A percentile compares a stretch with the other conserved stretches of the same genome.
phyloP scores from a whole-genome alignment of 2,329 filamentous ascomycete species.

The Alternaria panax region DNA sequence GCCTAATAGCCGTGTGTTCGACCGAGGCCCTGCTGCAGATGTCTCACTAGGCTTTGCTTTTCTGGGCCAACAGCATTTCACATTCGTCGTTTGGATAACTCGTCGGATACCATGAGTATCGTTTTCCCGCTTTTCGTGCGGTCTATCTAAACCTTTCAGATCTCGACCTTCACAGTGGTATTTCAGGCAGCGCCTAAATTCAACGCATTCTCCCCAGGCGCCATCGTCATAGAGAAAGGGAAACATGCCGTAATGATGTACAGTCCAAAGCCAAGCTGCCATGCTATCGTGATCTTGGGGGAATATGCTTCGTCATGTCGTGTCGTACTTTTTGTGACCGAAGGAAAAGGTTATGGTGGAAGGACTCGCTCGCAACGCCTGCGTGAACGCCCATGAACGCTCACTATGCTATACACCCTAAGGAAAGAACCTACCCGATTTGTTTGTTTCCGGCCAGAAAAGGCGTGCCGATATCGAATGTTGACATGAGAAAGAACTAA shows the following conservation, averaged over 20 bases:
- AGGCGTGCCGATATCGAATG: conserved; percentile 15
- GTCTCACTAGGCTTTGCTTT: not conserved
- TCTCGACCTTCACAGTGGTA: not conserved
- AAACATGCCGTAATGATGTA: conserved; percentile 29
- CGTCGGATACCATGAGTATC: conserved; percentile 7
- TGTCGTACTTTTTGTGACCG: conserved; percentile 41
- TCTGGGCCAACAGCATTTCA: not conserved
- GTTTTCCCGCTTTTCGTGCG: conserved; percentile 20
- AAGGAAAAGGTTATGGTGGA: conserved; percentile 20
- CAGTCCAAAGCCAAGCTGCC: conserved; percentile 24
- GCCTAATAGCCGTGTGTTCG: not conserved
- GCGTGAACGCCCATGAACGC: conserved; percentile 41
- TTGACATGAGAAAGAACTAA: conserved; percentile 11
- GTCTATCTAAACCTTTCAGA: conserved; percentile 15
- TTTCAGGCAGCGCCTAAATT: conserved; percentile 5
- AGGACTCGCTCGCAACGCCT: conserved; percentile 30
- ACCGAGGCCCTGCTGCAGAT: not conserved
- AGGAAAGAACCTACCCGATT: conserved; percentile 27
- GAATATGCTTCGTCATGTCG: conserved; percentile 41
- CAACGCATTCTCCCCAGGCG: conserved; percentile 5
- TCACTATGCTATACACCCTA: conserved; percentile 47
- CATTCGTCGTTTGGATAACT: not conserved
- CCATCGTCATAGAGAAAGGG: conserved; percentile 12
- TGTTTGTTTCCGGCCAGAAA: conserved; percentile 14
- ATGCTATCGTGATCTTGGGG: conserved; percentile 36